A percentile compares a stretch with the other conserved stretches of the same genome.
Evolutionary conservation across 1,284 basidiomycete species (phyloP).

Genomic region (Fistulina hepatica): DNA sequence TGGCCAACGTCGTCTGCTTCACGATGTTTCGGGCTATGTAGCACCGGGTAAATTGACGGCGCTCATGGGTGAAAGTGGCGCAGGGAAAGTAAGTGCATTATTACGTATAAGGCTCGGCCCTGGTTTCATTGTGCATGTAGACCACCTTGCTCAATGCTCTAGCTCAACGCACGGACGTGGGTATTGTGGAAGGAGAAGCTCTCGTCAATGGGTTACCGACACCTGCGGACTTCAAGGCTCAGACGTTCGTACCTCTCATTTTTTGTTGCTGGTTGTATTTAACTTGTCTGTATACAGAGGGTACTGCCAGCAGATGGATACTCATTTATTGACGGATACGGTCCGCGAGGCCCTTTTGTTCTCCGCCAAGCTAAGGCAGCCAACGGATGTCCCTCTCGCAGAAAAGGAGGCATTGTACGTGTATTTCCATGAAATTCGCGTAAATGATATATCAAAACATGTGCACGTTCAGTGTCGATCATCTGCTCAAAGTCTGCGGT

Average conservation of each 20-base stretch:
- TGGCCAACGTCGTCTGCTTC: conserved; percentile 49
- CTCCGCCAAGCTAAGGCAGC: conserved; percentile 85
- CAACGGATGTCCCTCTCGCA: conserved; percentile 51
- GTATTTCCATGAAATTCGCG: too few relatives aligned
- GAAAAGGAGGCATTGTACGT: conserved; percentile 83
- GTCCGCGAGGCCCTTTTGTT: conserved; percentile 87
- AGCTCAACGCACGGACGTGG: conserved; percentile 81
- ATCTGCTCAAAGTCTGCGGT: conserved; percentile 1
- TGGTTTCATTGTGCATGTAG: conserved; percentile 24
- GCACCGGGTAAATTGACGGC: conserved; percentile 74
- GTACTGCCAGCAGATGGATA: conserved; percentile 77
- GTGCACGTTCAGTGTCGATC: conserved; percentile 51
- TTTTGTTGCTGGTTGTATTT: conserved; percentile 23
- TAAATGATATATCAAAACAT: too few relatives aligned
- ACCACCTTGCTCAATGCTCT: conserved; percentile 83
- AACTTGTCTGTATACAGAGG: neutral
- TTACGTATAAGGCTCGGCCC: too few relatives aligned
- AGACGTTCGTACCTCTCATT: conserved; percentile 75
- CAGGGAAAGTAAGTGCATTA: conserved; percentile 38
- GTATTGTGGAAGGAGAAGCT: conserved; percentile 72
- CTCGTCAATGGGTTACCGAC: conserved; percentile 73
- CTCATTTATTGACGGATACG: conserved; percentile 75
- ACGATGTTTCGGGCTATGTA: conserved; percentile 82
- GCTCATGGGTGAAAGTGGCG: conserved; percentile 73
- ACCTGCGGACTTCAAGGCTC: conserved; percentile 62